Percentiles rank a stretch among this genome's conserved stretches.
Conservation (phyloP, 116 monocot genomes). For the Thalassia testudinum region DNA sequence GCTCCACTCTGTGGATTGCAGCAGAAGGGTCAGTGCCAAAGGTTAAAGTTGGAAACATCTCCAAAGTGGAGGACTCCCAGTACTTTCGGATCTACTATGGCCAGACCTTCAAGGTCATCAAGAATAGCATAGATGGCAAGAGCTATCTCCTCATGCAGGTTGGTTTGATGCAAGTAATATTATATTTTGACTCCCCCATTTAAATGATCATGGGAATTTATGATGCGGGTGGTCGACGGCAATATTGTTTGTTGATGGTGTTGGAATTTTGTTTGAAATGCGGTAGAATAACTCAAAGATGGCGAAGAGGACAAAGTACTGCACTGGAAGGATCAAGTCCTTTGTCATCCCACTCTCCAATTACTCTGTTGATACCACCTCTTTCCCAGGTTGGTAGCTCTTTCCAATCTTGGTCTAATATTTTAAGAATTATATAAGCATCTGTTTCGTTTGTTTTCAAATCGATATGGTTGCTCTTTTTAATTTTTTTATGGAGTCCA, state of each 20-base stretch:
- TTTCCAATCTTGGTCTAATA: not conserved
- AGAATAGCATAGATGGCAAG: conserved; percentile 82
- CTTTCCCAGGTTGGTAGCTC: conserved; percentile 15
- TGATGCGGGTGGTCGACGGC: no score
- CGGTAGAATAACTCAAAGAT: conserved; percentile 70
- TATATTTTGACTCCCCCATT: no score
- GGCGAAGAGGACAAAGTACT: conserved; percentile 78
- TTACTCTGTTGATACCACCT: conserved; percentile 61
- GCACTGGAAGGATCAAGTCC: conserved; percentile 93
- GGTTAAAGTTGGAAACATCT: conserved; percentile 28
- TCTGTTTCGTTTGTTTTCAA: not conserved
- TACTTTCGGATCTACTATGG: conserved; percentile 89
- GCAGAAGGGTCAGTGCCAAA: conserved; percentile 16
- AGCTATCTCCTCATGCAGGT: conserved; percentile 99
- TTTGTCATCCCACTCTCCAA: conserved; percentile 84
- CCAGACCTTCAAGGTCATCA: conserved; percentile 95
- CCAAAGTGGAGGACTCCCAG: conserved; percentile 59
- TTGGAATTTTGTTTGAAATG: no score
- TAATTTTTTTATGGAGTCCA: no score
- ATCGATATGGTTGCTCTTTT: no score
- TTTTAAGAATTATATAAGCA: no score
- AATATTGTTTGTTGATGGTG: no score
- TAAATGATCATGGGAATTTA: no score
- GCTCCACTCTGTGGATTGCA: conserved; percentile 1
- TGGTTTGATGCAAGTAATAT: not conserved